Evolutionary conservation across 148 eudicot genomes (phyloP).

Genomic region (Vaccinium vitisidaea): DNA sequence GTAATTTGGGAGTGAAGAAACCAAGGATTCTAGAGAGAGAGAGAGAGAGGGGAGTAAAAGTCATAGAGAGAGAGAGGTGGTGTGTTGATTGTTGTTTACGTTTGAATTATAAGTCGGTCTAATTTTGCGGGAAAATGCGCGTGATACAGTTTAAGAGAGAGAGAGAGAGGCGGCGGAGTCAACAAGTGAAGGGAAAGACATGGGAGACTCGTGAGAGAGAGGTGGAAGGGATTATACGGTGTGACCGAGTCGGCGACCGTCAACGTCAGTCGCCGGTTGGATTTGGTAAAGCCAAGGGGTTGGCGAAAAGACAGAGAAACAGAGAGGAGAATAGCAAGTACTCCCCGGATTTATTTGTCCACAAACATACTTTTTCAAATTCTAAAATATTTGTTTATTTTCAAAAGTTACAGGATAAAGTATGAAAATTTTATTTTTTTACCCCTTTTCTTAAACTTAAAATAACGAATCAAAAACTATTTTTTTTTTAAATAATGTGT

Average conservation of each 20-base stretch:
- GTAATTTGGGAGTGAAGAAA: neutral
- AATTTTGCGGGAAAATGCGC: slow-evolving; percentile 24
- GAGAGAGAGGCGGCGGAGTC: slow-evolving; percentile 17
- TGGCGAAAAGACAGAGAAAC: neutral
- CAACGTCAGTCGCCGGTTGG: neutral
- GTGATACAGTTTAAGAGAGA: neutral
- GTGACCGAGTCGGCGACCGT: neutral
- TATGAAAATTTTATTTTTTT: too few relatives aligned
- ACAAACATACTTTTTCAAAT: too few relatives aligned
- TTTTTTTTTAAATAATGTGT: too few relatives aligned
- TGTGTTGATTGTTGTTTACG: slow-evolving; percentile 7
- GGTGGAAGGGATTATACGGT: neutral
- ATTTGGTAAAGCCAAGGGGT: neutral
- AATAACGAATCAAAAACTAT: too few relatives aligned
- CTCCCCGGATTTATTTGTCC: too few relatives aligned
- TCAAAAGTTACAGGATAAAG: too few relatives aligned
- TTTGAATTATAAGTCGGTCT: slow-evolving; percentile 13
- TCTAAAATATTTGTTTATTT: too few relatives aligned
- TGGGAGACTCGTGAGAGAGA: slow-evolving; percentile 5
- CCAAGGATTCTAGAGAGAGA: slow-evolving; percentile 7
- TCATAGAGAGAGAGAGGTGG: slow-evolving; percentile 3
- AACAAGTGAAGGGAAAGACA: neutral
- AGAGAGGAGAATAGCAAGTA: neutral
- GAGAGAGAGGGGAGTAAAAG: neutral
- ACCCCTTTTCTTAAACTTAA: too few relatives aligned